A percentile compares a stretch with the other conserved stretches of the same genome.
These are phyloP conservation scores for Paramecium biaurelia DNA, from an alignment of 73 alveolate genomes.

Conservation along the genomic window DNA sequence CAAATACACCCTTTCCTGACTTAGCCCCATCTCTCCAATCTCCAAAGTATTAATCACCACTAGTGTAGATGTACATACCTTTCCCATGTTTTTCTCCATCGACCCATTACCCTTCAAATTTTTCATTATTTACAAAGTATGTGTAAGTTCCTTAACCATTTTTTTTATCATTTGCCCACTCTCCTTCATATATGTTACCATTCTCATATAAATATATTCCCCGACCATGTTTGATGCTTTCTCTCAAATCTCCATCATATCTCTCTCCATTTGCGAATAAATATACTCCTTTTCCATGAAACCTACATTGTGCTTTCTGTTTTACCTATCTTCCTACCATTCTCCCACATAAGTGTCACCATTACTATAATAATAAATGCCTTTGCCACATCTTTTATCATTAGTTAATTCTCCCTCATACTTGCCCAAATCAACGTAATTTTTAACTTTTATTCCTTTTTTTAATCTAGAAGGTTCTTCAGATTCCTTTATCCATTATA, in stretches of 20 bases:
- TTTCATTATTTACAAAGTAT: slow-evolving; percentile 77
- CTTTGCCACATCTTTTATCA: slow-evolving; percentile 55
- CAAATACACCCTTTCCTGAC: slow-evolving; percentile 52
- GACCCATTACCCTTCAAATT: slow-evolving; percentile 87
- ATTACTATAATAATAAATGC: not conserved
- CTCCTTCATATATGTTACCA: slow-evolving; percentile 62
- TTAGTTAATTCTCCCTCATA: slow-evolving; percentile 59
- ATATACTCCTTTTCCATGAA: slow-evolving; percentile 52
- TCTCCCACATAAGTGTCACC: not conserved
- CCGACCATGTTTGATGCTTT: slow-evolving; percentile 53
- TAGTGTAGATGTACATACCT: slow-evolving; percentile 75
- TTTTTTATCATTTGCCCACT: not conserved
- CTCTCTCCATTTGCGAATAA: slow-evolving; percentile 79
- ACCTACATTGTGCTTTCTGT: not conserved
- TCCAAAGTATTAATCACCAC: slow-evolving; percentile 88
- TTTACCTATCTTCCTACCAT: not conserved
- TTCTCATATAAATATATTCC: slow-evolving; percentile 55
- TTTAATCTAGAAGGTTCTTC: not conserved
- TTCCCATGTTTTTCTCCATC: slow-evolving; percentile 88
- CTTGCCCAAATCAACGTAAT: slow-evolving; percentile 48
- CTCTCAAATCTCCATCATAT: slow-evolving; percentile 90
- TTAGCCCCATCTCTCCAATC: slow-evolving; percentile 96
- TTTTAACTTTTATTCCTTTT: slow-evolving; percentile 26
- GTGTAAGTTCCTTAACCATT: slow-evolving; percentile 67
- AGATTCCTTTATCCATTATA: not conserved